A percentile compares a stretch with the other conserved stretches of the same genome.
Evolutionary conservation across 1,284 basidiomycete species (phyloP).

Genomic region (Malassezia japonica): DNA sequence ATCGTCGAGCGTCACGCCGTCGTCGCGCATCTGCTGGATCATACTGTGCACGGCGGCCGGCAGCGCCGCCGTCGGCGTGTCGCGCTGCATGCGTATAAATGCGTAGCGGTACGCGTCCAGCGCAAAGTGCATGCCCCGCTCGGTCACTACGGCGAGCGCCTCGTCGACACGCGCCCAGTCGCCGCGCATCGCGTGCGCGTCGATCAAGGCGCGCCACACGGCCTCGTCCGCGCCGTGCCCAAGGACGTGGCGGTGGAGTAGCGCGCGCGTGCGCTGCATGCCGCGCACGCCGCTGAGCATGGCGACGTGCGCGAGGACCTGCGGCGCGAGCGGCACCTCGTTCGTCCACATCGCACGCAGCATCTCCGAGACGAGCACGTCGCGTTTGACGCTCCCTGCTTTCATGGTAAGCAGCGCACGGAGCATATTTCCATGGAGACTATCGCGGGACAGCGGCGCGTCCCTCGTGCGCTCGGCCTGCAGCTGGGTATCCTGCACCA

Average conservation of each 20-base stretch:
- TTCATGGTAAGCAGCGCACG: background rate
- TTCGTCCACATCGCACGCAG: background rate
- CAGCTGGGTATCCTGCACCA: background rate
- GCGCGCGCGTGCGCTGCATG: conserved; percentile 2
- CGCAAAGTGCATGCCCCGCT: background rate
- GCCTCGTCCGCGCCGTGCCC: background rate
- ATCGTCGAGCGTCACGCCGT: conserved; percentile 6
- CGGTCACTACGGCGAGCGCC: background rate
- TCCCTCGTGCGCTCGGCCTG: background rate
- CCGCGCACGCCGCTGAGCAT: background rate
- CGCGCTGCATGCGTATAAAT: conserved; percentile 1
- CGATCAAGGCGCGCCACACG: conserved; percentile 13
- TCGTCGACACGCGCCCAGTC: conserved; percentile 13
- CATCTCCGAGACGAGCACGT: conserved; percentile 7
- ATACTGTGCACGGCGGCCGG: background rate
- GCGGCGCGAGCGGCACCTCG: background rate
- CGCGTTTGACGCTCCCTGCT: conserved; percentile 3
- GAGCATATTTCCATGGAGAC: background rate
- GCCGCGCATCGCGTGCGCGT: background rate
- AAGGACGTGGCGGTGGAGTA: conserved; percentile 1
- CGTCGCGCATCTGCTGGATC: conserved; percentile 8
- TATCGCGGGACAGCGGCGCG: background rate
- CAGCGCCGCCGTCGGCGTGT: background rate
- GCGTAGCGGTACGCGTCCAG: conserved; percentile 6
- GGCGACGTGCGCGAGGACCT: background rate